Evolutionary conservation across 805 yeast species (phyloP).

Genomic region (Candida sakaeoensis): DNA sequence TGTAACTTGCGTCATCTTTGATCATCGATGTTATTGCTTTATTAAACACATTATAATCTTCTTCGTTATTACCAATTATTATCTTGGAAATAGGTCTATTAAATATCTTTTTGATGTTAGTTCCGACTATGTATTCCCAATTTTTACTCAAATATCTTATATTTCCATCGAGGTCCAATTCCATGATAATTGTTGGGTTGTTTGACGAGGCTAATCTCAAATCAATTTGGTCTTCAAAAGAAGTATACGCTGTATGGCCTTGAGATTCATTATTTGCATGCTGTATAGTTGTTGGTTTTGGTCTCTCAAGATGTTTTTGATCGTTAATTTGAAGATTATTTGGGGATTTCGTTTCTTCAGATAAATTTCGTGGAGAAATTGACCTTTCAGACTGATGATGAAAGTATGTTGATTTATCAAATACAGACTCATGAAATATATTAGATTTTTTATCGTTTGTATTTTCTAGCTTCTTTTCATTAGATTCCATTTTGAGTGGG

Average conservation of each 20-base stretch:
- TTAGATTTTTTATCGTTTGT: background rate
- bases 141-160: slow-evolving; percentile 70
- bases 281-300: slow-evolving; percentile 4
- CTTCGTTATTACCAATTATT: slow-evolving; percentile 57
- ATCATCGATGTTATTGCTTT: slow-evolving; percentile 70
- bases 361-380: slow-evolving; percentile 4
- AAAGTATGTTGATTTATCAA: slow-evolving; percentile 1
- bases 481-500: background rate
- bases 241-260: background rate
- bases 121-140: slow-evolving; percentile 80
- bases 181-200: slow-evolving; percentile 77
- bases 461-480: background rate
- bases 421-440: slow-evolving; percentile 7
- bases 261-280: background rate
- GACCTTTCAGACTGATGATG: slow-evolving; percentile 5
- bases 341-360: background rate
- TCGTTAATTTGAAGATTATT: background rate
- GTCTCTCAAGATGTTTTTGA: background rate
- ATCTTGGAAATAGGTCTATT: slow-evolving; percentile 56
- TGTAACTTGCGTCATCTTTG: slow-evolving; percentile 69
- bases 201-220: slow-evolving; percentile 60
- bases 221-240: slow-evolving; percentile 46
- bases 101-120: slow-evolving; percentile 51
- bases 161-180: slow-evolving; percentile 73
- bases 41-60: slow-evolving; percentile 64